Base-by-base conservation (phyloP, 1,284 basidiomycete genomes). In the Trametes sp. region DNA sequence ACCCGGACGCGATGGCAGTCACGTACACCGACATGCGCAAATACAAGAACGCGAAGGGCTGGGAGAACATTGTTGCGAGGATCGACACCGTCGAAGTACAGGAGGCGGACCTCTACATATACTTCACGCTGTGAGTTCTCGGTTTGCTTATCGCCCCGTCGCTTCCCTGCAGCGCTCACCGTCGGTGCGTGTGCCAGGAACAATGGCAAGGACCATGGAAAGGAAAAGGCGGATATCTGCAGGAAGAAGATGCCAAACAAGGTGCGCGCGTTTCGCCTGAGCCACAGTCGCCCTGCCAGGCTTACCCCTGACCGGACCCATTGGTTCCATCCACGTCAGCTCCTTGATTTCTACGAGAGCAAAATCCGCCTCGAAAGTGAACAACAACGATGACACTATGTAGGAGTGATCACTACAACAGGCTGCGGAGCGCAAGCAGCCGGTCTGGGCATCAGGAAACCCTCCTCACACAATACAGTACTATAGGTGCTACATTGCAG, bases 81-180 rank as follows among this genome's bases (percentile, higher is more conserved):
- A 80, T 93, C 35, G 89, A 91, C 69, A 93, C 90, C 1, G 87
- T 93, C 51, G 91, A 93, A 73, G 80, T 44, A 74, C 75, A 33
- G 72, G 74, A 0, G 80, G 77, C n/a, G 11, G 69, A 78, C 0
- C 79, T 92, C 52, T 71, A 75, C 36, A 84, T 92, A 5, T 93
- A 87, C 69, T 90, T 93, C 75, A 84, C 82, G 14, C 70, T 91
- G 91, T 92, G 66, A 55, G 90, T 80, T n/a, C 7, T 24, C 45
- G 51, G 21, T 45, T 38, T n/a, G 59, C 48, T 51, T 57, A 19
- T n/a, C 33, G 5, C 61, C 33, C 49, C 44, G 13, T 16, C 24
- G 52, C 41, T 19, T 35, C 35, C 23, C 23, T 26, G 21, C 46
- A 53, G 29, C 55, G 26, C 61, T 41, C 35, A 52, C 41, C 41